These are phyloP conservation scores for Citrus sp. DNA, from an alignment of 345 rosid genomes.

Conservation along the genomic window DNA sequence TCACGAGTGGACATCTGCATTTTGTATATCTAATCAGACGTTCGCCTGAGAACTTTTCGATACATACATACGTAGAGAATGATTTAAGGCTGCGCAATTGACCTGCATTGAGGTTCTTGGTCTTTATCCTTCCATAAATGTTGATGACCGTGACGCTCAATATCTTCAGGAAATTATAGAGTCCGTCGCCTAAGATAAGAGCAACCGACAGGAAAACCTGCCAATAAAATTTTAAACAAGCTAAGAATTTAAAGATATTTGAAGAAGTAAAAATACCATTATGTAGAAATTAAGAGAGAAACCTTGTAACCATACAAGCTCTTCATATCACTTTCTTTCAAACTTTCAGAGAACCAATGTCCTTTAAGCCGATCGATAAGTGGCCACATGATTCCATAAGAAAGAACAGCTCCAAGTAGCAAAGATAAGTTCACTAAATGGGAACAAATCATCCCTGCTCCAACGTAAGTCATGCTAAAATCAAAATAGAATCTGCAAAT, in stretches of 20 bases:
- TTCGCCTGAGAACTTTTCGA: too few relatives aligned
- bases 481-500: conserved; percentile 74
- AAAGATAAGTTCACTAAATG: conserved; percentile 86
- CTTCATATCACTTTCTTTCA: conserved; percentile 76
- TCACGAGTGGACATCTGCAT: too few relatives aligned
- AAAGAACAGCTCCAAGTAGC: conserved; percentile 78
- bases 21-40: too few relatives aligned
- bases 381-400: conserved; percentile 91
- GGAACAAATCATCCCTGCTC: conserved; percentile 94
- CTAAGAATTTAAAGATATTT: background rate
- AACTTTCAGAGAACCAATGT: conserved; percentile 61
- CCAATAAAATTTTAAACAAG: background rate
- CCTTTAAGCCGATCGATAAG: conserved; percentile 67
- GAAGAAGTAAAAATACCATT: too few relatives aligned
- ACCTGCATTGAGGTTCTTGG: conserved; percentile 29
- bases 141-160: conserved; percentile 42
- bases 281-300: background rate
- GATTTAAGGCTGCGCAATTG: background rate
- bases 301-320: conserved; percentile 94
- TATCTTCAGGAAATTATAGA: conserved; percentile 81
- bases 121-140: conserved; percentile 45
- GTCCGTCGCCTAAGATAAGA: conserved; percentile 88
- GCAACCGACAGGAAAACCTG: conserved; percentile 81
- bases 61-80: background rate
- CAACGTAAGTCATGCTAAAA: conserved; percentile 77